These are phyloP conservation scores for Ilex aquifolium DNA, from an alignment of 257 asterid species.

Conservation along the genomic window DNA sequence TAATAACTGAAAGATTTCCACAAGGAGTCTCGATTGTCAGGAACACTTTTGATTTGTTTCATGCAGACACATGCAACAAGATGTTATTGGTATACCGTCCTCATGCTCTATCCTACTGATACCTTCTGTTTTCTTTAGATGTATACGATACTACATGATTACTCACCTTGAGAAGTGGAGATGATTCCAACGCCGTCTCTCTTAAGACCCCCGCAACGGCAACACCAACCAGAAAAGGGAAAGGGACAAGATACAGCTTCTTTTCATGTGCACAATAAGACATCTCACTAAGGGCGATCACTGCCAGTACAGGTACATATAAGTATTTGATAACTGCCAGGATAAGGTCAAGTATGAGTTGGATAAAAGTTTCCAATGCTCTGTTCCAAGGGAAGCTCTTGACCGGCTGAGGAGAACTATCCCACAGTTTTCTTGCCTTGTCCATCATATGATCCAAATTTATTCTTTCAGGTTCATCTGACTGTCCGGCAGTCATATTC, in stretches of 20 bases:
- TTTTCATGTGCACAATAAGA: slow-evolving; percentile 94
- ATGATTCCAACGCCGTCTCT: slow-evolving; percentile 63
- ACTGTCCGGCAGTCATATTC: slow-evolving; percentile 60
- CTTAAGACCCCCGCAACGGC: slow-evolving; percentile 61
- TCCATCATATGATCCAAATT: slow-evolving; percentile 28
- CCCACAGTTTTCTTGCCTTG: slow-evolving; percentile 66
- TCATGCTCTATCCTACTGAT: too few species aligned
- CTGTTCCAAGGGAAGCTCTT: slow-evolving; percentile 84
- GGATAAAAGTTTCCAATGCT: slow-evolving; percentile 60
- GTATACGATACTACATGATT: too few species aligned
- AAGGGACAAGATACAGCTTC: slow-evolving; percentile 56
- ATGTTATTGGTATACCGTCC: too few species aligned
- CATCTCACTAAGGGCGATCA: slow-evolving; percentile 73
- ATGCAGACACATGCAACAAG: too few species aligned
- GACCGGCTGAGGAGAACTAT: slow-evolving; percentile 61
- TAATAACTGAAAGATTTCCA: too few species aligned
- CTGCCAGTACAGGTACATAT: slow-evolving; percentile 49
- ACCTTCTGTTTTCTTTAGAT: too few species aligned
- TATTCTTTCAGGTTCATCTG: slow-evolving; percentile 45
- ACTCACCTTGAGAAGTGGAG: slow-evolving; percentile 65
- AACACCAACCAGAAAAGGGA: slow-evolving; percentile 70
- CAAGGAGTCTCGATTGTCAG: too few species aligned
- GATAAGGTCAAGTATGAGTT: slow-evolving; percentile 57
- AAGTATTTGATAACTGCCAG: slow-evolving; percentile 56
- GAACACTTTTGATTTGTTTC: too few species aligned